Conservation (phyloP, 2,329 filamentous ascomycete genomes). For the Talaromyces marneffei region DNA sequence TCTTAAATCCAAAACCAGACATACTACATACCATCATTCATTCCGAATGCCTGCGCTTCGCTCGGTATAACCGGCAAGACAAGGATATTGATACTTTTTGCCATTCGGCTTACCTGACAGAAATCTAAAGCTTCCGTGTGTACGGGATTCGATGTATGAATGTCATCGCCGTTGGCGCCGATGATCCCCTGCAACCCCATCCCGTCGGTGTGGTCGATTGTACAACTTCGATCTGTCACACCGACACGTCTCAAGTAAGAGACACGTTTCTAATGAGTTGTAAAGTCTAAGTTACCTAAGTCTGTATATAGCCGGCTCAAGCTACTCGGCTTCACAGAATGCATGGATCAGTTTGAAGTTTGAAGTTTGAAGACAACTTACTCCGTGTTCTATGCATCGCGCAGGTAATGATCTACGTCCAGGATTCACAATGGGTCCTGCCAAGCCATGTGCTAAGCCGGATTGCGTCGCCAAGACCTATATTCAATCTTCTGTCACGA, state of each 20-base stretch:
- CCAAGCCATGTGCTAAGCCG: slow-evolving; percentile 3
- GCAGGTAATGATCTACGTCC: slow-evolving; percentile 9
- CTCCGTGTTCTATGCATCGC: background rate
- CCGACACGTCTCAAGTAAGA: background rate
- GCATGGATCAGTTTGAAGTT: background rate
- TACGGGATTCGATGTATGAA: background rate
- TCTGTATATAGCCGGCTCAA: too few relatives aligned
- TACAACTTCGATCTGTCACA: background rate
- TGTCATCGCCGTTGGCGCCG: background rate
- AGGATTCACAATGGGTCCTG: slow-evolving; percentile 12
- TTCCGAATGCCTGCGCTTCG: background rate
- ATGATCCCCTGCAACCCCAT: background rate
- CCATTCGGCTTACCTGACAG: background rate
- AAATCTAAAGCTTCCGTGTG: background rate
- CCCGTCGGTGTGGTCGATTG: background rate
- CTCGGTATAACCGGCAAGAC: background rate
- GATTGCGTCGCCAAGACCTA: background rate
- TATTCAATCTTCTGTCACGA: background rate
- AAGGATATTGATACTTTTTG: background rate
- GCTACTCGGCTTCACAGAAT: background rate
- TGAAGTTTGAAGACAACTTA: too few relatives aligned
- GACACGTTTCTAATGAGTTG: background rate
- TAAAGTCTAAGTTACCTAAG: too few relatives aligned
- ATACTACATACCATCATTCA: background rate
- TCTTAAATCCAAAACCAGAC: background rate